Evolutionary conservation across 2,329 filamentous ascomycete genomes (phyloP).

Genomic region (Shiraia bambusicola): DNA sequence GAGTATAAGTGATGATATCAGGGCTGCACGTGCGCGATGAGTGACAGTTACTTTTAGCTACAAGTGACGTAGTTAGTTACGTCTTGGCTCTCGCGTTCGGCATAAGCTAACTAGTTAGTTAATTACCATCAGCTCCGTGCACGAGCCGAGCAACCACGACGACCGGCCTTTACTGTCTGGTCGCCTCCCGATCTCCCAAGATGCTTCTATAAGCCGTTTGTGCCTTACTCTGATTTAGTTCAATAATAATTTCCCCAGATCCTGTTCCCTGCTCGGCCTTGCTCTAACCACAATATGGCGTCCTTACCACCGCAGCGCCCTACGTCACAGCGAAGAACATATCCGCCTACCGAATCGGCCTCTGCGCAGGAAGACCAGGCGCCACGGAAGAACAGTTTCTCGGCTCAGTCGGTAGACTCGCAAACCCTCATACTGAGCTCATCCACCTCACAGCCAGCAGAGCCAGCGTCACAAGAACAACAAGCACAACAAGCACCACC

Average conservation of each 20-base stretch:
- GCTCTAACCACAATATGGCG: constrained; percentile 36
- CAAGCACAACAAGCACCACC: constrained; percentile 17
- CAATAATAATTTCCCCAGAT: background rate
- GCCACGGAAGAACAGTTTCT: constrained; percentile 40
- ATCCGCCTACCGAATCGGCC: constrained; percentile 24
- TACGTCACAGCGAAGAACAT: constrained; percentile 37
- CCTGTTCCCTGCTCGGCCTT: background rate
- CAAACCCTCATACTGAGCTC: constrained; percentile 50
- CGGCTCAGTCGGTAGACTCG: constrained; percentile 48
- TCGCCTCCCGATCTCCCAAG: background rate
- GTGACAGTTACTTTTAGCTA: constrained; percentile 5
- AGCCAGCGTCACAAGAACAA: constrained; percentile 15
- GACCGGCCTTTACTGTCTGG: background rate
- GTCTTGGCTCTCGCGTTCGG: constrained; percentile 22
- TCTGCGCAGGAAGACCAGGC: constrained; percentile 19
- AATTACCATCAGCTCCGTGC: constrained; percentile 19
- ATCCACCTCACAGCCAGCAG: constrained; percentile 18
- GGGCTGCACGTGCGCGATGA: constrained; percentile 13
- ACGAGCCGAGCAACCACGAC: constrained; percentile 10
- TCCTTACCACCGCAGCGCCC: constrained; percentile 45
- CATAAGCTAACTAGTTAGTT: no score
- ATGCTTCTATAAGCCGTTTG: background rate
- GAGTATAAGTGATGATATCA: no score
- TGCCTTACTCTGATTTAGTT: background rate
- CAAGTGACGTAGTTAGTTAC: no score